Evolutionary conservation across 2,329 filamentous ascomycete species (phyloP).

Genomic region (Cladophialophora immunda): DNA sequence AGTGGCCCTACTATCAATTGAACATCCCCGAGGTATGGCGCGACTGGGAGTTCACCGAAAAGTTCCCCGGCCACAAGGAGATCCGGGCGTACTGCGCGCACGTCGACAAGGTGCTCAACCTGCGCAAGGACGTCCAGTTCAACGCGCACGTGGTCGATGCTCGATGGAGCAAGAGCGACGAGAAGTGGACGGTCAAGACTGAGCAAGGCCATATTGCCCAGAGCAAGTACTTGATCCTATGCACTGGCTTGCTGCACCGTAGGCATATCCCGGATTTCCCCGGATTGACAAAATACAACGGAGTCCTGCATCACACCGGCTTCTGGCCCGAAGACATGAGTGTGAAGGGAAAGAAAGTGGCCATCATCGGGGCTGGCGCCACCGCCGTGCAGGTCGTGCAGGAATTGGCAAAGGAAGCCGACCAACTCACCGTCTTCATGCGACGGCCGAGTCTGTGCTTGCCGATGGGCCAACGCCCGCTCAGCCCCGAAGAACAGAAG

Average conservation of each 20-base stretch:
- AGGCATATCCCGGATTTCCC: slow-evolving; percentile 69
- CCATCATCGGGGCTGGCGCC: slow-evolving; percentile 71
- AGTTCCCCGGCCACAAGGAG: slow-evolving; percentile 51
- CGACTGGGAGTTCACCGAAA: slow-evolving; percentile 56
- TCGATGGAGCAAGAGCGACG: slow-evolving; percentile 44
- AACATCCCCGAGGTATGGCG: slow-evolving; percentile 59
- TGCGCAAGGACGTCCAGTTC: slow-evolving; percentile 49
- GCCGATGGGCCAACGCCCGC: slow-evolving; percentile 64
- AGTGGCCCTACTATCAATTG: slow-evolving; percentile 64
- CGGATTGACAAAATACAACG: slow-evolving; percentile 67
- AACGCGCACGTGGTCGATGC: slow-evolving; percentile 49
- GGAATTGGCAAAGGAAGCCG: slow-evolving; percentile 63
- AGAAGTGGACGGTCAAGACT: slow-evolving; percentile 52
- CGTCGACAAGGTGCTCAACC: slow-evolving; percentile 50
- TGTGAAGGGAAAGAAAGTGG: slow-evolving; percentile 67
- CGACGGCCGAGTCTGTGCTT: slow-evolving; percentile 72
- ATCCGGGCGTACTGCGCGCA: slow-evolving; percentile 53
- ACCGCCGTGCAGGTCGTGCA: slow-evolving; percentile 72
- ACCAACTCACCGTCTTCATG: slow-evolving; percentile 63
- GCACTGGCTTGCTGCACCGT: slow-evolving; percentile 50
- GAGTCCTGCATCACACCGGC: slow-evolving; percentile 67
- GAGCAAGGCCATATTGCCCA: slow-evolving; percentile 44
- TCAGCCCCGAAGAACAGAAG: slow-evolving; percentile 62
- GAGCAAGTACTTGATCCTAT: slow-evolving; percentile 35
- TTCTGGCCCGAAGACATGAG: slow-evolving; percentile 67